A percentile compares a stretch with the other conserved stretches of the same genome.
Conservation (phyloP, 1,139 yeast genomes). For the Blastobotrys malaysiensis region DNA sequence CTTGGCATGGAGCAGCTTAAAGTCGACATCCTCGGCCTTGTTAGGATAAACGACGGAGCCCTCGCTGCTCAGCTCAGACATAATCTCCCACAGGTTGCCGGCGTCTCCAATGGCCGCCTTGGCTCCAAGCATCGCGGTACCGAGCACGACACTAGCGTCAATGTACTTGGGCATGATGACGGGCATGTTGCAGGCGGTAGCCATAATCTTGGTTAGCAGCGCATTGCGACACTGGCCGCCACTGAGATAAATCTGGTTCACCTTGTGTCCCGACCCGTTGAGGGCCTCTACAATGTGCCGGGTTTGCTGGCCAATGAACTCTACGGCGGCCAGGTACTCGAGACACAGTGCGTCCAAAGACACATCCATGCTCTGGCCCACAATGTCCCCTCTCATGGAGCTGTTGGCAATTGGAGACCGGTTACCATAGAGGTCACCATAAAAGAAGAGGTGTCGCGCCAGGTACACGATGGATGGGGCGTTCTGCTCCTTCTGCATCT, state of each 20-base stretch:
- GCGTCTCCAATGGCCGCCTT: conserved; percentile 57
- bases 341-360: conserved; percentile 80
- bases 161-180: conserved; percentile 88
- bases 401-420: conserved; percentile 96
- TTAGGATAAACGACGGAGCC: conserved; percentile 75
- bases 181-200: conserved; percentile 92
- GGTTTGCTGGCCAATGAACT: conserved; percentile 95
- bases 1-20: conserved; percentile 66
- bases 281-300: conserved; percentile 87
- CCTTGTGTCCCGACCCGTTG: conserved; percentile 71
- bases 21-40: conserved; percentile 52
- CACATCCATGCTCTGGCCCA: conserved; percentile 88
- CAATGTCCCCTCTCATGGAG: conserved; percentile 84
- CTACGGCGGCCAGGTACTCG: conserved; percentile 88
- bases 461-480: conserved; percentile 71
- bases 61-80: conserved; percentile 78
- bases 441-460: conserved; percentile 81
- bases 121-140: conserved; percentile 91
- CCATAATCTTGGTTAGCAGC: conserved; percentile 77
- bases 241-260: conserved; percentile 75
- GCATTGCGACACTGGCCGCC: conserved; percentile 97
- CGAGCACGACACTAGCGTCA: conserved; percentile 95
- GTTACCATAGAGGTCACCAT: conserved; percentile 96
- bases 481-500: conserved; percentile 49
- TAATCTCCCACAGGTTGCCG: conserved; percentile 65